Percentiles rank a stretch among this genome's conserved stretches.
These are phyloP conservation scores for Nicotiana obtusifolia DNA, from an alignment of 257 asterid species.

Conservation along the genomic window DNA sequence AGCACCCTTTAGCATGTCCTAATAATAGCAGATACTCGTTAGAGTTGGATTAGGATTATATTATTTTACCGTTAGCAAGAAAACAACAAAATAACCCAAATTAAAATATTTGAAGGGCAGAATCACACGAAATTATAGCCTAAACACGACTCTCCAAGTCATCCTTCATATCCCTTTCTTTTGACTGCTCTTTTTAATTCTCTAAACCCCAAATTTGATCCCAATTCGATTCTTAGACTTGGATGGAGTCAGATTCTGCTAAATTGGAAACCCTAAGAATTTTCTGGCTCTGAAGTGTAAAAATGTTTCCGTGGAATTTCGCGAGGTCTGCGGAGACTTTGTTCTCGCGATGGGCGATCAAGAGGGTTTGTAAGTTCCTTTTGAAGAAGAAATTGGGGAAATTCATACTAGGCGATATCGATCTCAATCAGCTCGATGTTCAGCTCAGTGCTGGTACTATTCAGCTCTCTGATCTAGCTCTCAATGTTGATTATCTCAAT, in stretches of 20 bases:
- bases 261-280: neutral
- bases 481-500: constrained; percentile 86
- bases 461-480: constrained; percentile 89
- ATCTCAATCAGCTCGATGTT: constrained; percentile 94
- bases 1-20: neutral
- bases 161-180: neutral
- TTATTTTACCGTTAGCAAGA: neutral
- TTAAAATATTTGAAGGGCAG: neutral
- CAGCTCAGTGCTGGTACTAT: constrained; percentile 95
- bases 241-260: constrained; percentile 3
- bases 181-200: neutral
- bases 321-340: constrained; percentile 94
- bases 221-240: neutral
- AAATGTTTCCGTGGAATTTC: constrained; percentile 83
- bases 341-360: constrained; percentile 98
- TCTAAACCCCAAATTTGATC: neutral
- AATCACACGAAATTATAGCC: neutral
- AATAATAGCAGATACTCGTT: neutral
- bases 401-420: constrained; percentile 88
- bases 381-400: constrained; percentile 95
- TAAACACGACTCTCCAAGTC: constrained; percentile 2
- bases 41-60: neutral
- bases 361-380: constrained; percentile 74
- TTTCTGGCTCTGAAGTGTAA: neutral
- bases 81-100: neutral